Conservation (phyloP, 2,329 filamentous ascomycete genomes). For the Penicillium brevicompactum region DNA sequence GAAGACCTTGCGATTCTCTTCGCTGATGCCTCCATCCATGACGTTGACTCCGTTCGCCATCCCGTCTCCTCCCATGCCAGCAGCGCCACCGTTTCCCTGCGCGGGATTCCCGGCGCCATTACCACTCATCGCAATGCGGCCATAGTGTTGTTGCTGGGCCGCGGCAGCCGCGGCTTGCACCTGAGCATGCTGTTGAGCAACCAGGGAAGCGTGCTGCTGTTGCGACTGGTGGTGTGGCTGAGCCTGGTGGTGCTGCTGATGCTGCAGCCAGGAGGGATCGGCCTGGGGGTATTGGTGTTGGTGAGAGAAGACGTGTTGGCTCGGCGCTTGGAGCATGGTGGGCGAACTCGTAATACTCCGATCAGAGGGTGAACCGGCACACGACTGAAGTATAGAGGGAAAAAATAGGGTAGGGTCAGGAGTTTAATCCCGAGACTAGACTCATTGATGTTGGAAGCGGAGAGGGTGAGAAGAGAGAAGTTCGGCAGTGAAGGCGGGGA, state of each 20-base stretch:
- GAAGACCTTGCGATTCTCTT: slow-evolving; percentile 91
- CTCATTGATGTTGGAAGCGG: slow-evolving; percentile 32
- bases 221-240: slow-evolving; percentile 43
- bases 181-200: slow-evolving; percentile 57
- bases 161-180: slow-evolving; percentile 50
- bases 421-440: slow-evolving; percentile 23
- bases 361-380: slow-evolving; percentile 15
- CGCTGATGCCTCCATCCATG: slow-evolving; percentile 71
- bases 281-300: slow-evolving; percentile 56
- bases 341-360: slow-evolving; percentile 30
- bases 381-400: slow-evolving; percentile 1
- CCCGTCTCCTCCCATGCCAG: slow-evolving; percentile 52
- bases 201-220: slow-evolving; percentile 48
- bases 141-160: slow-evolving; percentile 63
- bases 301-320: slow-evolving; percentile 65
- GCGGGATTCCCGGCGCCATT: slow-evolving; percentile 48
- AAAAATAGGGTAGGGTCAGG: slow-evolving; percentile 26
- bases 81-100: slow-evolving; percentile 40
- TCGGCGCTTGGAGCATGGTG: slow-evolving; percentile 52
- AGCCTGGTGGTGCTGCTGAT: slow-evolving; percentile 42
- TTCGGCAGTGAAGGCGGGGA: slow-evolving; percentile 14
- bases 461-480: slow-evolving; percentile 31
- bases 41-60: slow-evolving; percentile 37
- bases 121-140: slow-evolving; percentile 69
- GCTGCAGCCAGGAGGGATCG: slow-evolving; percentile 49